Evolutionary conservation across 2,329 filamentous ascomycete species (phyloP), one percentile per base, ranked within the genome.

Genomic region (Sporothrix euskadiensis): DNA sequence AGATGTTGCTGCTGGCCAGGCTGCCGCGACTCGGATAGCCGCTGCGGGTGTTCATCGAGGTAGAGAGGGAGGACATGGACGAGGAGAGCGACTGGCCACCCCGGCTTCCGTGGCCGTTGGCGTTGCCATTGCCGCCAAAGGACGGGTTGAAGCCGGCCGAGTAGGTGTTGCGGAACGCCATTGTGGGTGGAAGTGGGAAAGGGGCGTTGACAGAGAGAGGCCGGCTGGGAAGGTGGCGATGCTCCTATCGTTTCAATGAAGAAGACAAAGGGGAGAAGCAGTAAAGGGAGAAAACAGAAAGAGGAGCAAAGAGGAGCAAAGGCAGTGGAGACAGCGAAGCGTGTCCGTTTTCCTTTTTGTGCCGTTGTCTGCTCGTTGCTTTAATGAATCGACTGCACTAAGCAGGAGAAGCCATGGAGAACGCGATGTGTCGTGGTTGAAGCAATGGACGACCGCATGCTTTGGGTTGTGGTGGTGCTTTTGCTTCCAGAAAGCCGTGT

Each of bases 11-110:
- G 72, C 69, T 57, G 19, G 73, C 73, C 19, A 63, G 52, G 72
- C 32, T 71, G 39, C 65, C 39, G 5, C 57, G 69, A 57, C 74
- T 30, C 19, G 52, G 6, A 57, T 65, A 68, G 61, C 87, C 86
- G 71, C 90, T 88, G 71, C 90, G 90, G 57, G 87, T 83, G 32
- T 87, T 84, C 39, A 85, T 88, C 75, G 93, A 92, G 72, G 89
- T 89, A 57, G 91, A 89, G 73, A 89, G 83, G 44, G 78, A 80
- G 5, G 86, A 78, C 22, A 81, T 77, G 26, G 93, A 93, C 73
- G 89, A 88, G 57, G 90, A 88, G 73, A 88, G 82, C 65, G 84
- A 79, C 22, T 71, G 49, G 35, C 66, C 61, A 35, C 39, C 57
- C 52, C 66, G 30, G 65, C 26, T 35, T n/a, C 66, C 47, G 30